Base-by-base conservation (phyloP, 768 basidiomycete genomes). In the Pleurotus pulmonarius region DNA sequence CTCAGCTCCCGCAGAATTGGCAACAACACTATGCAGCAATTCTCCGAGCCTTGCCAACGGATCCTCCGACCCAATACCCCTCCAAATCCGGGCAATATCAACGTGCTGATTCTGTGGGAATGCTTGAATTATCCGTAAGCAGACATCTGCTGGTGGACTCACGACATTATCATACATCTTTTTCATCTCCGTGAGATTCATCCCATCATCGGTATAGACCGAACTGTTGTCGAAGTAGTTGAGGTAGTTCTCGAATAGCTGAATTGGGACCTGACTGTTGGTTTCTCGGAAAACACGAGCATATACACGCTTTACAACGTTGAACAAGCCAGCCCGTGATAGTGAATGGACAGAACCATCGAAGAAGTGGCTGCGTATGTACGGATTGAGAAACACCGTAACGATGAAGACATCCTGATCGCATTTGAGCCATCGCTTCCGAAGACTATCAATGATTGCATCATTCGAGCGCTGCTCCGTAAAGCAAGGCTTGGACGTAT, bases 1-100 rank as follows among this genome's bases (percentile, higher is more conserved):
- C 57, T 71, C 70, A 24, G 55, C 58, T 25, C 63, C 64, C 11
- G 67, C 66, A 7, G 70, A 69, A 53, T 70, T 71, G 7, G 66
- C 55, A 20, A 65, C 52, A 16, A 70, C 58, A 39, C 56, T 62
- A 26, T 69, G 62, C 34, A 70, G 57, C 40, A 52, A 60, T 29
- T 68, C 64, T 5, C 67, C 68, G 13, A 71, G 55, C 24, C 58
- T 58, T 9, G 64, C 56, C 25, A 69, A 59, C 44, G 52, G 51
- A 9, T 49, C 39, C 20, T 34, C 20, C 20, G 47, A 34, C 15
- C 40, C 48, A 39, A 52, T 56, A 18, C 43, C 39, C 5, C 25
- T 49, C 53, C 45, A 56, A 8, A 57, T 46, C 4, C 26, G 15
- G 12, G 51, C 45, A 15, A 63, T 34, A 38, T 63, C 55, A 15